Evolutionary conservation across 768 basidiomycete genomes (phyloP).

Genomic region (Russula virescens): DNA sequence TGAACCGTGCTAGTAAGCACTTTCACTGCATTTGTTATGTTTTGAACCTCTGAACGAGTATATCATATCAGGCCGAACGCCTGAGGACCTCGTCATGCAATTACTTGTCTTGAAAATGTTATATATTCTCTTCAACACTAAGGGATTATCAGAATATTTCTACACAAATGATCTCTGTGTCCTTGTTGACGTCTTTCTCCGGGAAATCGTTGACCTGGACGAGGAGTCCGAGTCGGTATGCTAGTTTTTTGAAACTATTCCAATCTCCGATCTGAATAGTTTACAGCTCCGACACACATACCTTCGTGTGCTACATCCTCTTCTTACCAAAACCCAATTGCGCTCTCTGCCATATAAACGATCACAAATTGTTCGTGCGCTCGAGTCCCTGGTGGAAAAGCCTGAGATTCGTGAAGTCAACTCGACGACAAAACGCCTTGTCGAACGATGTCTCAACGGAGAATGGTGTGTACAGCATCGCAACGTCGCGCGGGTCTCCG

Average conservation of each 20-base stretch:
- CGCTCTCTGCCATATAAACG: constrained; percentile 85
- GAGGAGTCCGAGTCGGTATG: constrained; percentile 90
- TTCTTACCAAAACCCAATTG: constrained; percentile 91
- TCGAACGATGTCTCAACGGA: constrained; percentile 82
- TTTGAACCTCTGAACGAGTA: neutral
- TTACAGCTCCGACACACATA: constrained; percentile 88
- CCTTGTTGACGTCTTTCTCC: constrained; percentile 94
- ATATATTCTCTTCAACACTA: constrained; percentile 91
- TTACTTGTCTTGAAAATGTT: constrained; percentile 90
- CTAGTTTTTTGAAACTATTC: constrained; percentile 20
- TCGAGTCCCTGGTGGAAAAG: constrained; percentile 73
- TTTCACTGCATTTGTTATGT: neutral
- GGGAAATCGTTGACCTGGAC: constrained; percentile 86
- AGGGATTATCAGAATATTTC: constrained; percentile 91
- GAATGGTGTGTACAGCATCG: constrained; percentile 79
- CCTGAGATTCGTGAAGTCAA: constrained; percentile 75
- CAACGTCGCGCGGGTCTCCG: neutral
- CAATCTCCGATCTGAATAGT: neutral
- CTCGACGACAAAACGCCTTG: constrained; percentile 84
- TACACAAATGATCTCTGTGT: constrained; percentile 97
- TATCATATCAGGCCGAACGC: constrained; percentile 54
- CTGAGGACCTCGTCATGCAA: constrained; percentile 94
- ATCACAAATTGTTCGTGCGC: constrained; percentile 73
- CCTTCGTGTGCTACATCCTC: constrained; percentile 91
- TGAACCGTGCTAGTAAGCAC: constrained; percentile 84